These are phyloP conservation scores for Gastrodia elata DNA, from an alignment of 106 monocot genomes.

Conservation along the genomic window DNA sequence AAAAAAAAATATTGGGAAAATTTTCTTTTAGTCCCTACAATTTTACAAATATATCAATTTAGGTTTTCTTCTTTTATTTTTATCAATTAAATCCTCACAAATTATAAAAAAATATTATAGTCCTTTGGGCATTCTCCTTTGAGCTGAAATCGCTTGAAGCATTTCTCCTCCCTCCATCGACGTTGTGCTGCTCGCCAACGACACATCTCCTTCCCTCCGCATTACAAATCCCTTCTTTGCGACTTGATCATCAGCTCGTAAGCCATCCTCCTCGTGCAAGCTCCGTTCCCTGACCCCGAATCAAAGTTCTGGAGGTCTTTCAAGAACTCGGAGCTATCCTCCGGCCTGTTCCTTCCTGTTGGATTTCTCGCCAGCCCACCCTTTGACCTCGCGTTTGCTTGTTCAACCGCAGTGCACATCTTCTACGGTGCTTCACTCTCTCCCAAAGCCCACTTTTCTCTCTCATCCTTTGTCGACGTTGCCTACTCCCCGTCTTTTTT, in stretches of 20 bases:
- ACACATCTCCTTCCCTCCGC: too few species aligned
- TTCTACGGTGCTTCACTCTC: slow-evolving; percentile 30
- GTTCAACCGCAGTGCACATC: slow-evolving; percentile 46
- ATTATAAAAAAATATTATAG: too few species aligned
- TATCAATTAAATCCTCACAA: too few species aligned
- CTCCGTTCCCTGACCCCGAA: slow-evolving; percentile 38
- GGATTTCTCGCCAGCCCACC: slow-evolving; percentile 61
- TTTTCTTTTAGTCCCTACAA: too few species aligned
- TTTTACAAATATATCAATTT: too few species aligned
- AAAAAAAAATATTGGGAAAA: too few species aligned
- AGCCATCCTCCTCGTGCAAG: slow-evolving; percentile 13
- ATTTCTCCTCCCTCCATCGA: too few species aligned
- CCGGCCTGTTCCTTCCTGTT: slow-evolving; percentile 45
- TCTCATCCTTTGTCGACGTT: slow-evolving; percentile 54
- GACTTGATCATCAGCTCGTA: slow-evolving; percentile 21
- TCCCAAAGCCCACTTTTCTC: slow-evolving; percentile 40
- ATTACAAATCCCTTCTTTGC: slow-evolving; percentile 64
- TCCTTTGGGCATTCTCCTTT: too few species aligned
- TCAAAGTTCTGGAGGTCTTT: slow-evolving; percentile 79
- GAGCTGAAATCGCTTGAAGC: too few species aligned
- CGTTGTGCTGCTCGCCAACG: too few species aligned
- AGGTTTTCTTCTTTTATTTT: too few species aligned
- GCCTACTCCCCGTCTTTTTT: slow-evolving; percentile 92
- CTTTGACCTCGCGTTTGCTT: slow-evolving; percentile 49
- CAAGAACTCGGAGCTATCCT: slow-evolving; percentile 38